A percentile compares a stretch with the other conserved stretches of the same genome.
phyloP scores from a whole-genome alignment of 1,284 basidiomycete genomes.

The Vanrija humicola region DNA sequence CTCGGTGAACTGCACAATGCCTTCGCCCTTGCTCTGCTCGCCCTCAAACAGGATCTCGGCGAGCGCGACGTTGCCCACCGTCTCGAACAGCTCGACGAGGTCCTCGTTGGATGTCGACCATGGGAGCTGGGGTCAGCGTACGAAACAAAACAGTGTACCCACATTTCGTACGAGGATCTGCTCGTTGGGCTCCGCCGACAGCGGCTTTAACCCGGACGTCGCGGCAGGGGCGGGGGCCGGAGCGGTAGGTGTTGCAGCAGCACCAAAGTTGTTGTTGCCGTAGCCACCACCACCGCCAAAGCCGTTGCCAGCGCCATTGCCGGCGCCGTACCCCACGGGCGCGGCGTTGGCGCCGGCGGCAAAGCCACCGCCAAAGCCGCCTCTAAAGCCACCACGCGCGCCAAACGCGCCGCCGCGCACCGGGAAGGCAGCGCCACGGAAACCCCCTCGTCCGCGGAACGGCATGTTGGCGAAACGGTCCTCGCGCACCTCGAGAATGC shows the following conservation, averaged over 20 bases:
- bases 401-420: slow-evolving; percentile 32
- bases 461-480: slow-evolving; percentile 78
- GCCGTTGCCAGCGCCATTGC: no score
- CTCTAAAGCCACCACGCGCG: slow-evolving; percentile 55
- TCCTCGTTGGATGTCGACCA: slow-evolving; percentile 99
- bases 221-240: slow-evolving; percentile 19
- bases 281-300: slow-evolving; percentile 4
- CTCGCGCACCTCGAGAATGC: slow-evolving; percentile 87
- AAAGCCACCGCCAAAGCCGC: slow-evolving; percentile 53
- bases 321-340: no score
- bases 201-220: slow-evolving; percentile 32
- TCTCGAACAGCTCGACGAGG: slow-evolving; percentile 95
- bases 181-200: slow-evolving; percentile 73
- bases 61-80: slow-evolving; percentile 86
- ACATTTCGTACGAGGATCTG: slow-evolving; percentile 98
- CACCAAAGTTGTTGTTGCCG: background rate
- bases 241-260: background rate
- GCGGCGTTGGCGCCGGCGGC: slow-evolving; percentile 33
- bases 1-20: slow-evolving; percentile 91
- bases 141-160: slow-evolving; percentile 48
- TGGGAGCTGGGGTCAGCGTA: slow-evolving; percentile 62
- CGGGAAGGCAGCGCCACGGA: slow-evolving; percentile 55
- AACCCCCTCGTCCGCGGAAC: slow-evolving; percentile 55
- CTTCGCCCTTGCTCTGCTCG: slow-evolving; percentile 83
- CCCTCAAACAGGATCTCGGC: slow-evolving; percentile 93